These are phyloP conservation scores for Cytospora schulzeri DNA, from an alignment of 2,329 filamentous ascomycete species.

Conservation along the genomic window DNA sequence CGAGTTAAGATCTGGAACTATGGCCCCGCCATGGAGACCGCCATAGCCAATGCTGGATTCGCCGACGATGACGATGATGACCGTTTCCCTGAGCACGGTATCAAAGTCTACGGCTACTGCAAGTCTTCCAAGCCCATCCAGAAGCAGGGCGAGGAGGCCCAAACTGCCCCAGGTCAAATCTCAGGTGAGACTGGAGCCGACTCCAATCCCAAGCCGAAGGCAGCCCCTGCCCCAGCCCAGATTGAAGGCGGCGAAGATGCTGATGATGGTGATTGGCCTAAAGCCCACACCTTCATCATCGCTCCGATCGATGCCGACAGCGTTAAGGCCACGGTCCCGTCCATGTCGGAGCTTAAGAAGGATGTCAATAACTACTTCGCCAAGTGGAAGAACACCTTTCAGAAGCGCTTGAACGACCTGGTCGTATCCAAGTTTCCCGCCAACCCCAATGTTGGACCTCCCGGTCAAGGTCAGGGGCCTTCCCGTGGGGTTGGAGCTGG, in stretches of 20 bases:
- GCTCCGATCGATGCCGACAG: slow-evolving; percentile 22
- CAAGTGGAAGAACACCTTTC: slow-evolving; percentile 75
- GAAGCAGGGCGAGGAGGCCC: slow-evolving; percentile 11
- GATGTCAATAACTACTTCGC: slow-evolving; percentile 72
- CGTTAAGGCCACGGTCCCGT: slow-evolving; percentile 35
- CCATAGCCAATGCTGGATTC: slow-evolving; percentile 7
- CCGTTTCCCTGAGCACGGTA: slow-evolving; percentile 4
- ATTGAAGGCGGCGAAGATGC: slow-evolving; percentile 9
- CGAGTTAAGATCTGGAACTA: slow-evolving; percentile 27
- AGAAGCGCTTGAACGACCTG: slow-evolving; percentile 71
- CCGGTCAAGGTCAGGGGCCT: slow-evolving; percentile 33
- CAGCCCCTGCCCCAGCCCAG: slow-evolving; percentile 6
- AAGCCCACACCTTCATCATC: slow-evolving; percentile 17
- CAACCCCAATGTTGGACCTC: slow-evolving; percentile 25
- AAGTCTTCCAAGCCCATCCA: slow-evolving; percentile 15
- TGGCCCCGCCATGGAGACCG: slow-evolving; percentile 13
- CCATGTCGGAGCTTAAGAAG: slow-evolving; percentile 64
- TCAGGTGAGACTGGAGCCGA: slow-evolving; percentile 18
- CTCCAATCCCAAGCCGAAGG: slow-evolving; percentile 3
- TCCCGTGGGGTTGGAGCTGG: slow-evolving; percentile 34
- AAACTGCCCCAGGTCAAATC: slow-evolving; percentile 7
- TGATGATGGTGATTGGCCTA: slow-evolving; percentile 13
- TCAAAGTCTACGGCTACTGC: slow-evolving; percentile 7
- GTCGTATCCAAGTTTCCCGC: slow-evolving; percentile 50
- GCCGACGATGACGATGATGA: slow-evolving; percentile 1